These are phyloP conservation scores for Aspergillus sclerotiicarbonarius DNA, from an alignment of 495 filamentous ascomycete genomes.

Conservation along the genomic window DNA sequence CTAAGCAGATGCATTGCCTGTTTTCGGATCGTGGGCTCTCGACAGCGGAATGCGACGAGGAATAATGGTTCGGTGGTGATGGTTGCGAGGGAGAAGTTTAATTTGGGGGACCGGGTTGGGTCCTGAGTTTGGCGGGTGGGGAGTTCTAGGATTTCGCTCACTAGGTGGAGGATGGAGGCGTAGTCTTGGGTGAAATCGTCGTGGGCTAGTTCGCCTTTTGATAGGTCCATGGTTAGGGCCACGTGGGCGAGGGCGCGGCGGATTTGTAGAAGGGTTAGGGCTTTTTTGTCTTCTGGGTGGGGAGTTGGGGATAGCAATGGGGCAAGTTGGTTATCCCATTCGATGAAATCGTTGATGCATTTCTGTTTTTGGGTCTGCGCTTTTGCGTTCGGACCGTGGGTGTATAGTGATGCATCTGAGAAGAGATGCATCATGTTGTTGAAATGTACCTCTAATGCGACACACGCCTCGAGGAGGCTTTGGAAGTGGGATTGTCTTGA, in stretches of 20 bases:
- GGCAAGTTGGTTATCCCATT: neutral
- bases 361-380: neutral
- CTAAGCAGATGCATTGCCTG: neutral
- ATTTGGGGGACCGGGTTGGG: neutral
- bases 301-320: neutral
- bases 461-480: neutral
- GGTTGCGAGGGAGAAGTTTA: neutral
- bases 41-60: neutral
- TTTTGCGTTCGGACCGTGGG: neutral
- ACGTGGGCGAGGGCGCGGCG: neutral
- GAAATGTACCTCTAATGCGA: neutral
- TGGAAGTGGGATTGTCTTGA: neutral
- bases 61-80: neutral
- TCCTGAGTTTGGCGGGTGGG: neutral
- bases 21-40: neutral
- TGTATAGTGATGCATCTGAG: neutral
- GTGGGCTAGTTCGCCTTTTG: neutral
- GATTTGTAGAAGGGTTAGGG: neutral
- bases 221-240: neutral
- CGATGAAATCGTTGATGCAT: neutral
- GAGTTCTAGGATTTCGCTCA: neutral
- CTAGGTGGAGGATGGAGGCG: neutral
- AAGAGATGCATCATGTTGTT: neutral
- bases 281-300: neutral
- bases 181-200: neutral